A percentile compares a stretch with the other conserved stretches of the same genome.
Conservation (phyloP, 192 early-diverging fungal species). For the Podila minutissima region DNA sequence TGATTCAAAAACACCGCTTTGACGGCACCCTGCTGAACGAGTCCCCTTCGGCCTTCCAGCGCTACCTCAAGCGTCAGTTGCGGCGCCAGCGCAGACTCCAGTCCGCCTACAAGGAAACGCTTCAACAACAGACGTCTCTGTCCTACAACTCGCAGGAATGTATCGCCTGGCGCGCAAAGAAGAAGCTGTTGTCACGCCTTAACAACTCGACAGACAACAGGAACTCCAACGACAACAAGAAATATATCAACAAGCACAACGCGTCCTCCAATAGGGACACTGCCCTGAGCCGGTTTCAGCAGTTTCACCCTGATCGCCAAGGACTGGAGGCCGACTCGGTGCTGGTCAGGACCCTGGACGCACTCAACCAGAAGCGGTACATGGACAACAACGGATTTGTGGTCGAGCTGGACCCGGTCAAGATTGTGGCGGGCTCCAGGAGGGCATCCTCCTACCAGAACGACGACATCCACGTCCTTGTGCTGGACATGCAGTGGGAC, state of each 20-base stretch:
- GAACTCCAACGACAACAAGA: not conserved
- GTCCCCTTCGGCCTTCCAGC: slow-evolving; percentile 35
- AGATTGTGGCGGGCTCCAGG: slow-evolving; percentile 39
- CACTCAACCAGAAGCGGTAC: slow-evolving; percentile 30
- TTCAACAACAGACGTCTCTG: slow-evolving; percentile 16
- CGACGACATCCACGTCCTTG: slow-evolving; percentile 43
- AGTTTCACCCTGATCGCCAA: slow-evolving; percentile 35
- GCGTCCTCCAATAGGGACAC: not conserved
- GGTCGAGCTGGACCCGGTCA: slow-evolving; percentile 40
- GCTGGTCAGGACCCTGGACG: slow-evolving; percentile 23
- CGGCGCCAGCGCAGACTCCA: slow-evolving; percentile 19
- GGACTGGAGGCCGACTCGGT: slow-evolving; percentile 20
- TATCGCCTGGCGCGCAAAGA: slow-evolving; percentile 31
- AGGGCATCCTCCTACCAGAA: slow-evolving; percentile 38
- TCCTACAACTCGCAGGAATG: slow-evolving; percentile 37
- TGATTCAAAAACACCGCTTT: slow-evolving; percentile 13
- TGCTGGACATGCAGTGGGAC: slow-evolving; percentile 50
- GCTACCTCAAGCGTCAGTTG: slow-evolving; percentile 30
- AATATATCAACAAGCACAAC: not conserved
- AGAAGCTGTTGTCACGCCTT: not conserved
- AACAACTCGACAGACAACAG: slow-evolving; percentile 6
- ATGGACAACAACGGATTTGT: slow-evolving; percentile 40
- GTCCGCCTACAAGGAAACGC: slow-evolving; percentile 21
- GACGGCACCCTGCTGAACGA: slow-evolving; percentile 44
- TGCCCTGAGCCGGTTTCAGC: slow-evolving; percentile 35